Evolutionary conservation across 2,329 filamentous ascomycete genomes (phyloP).

Genomic region (Leptographium lundbergii): DNA sequence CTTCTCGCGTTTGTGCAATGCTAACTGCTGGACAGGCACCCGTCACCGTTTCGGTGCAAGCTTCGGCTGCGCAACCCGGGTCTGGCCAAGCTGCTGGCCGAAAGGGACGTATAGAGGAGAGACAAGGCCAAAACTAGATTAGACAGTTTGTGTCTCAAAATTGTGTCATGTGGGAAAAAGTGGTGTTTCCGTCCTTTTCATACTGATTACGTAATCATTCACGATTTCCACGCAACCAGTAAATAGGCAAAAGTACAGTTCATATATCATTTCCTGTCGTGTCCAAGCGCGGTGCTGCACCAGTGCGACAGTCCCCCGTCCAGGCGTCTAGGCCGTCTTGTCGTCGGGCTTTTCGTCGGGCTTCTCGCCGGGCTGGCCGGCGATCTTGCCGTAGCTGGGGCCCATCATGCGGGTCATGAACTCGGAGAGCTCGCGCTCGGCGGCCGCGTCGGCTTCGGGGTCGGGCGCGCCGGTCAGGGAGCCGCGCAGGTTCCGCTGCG

Average conservation of each 20-base stretch:
- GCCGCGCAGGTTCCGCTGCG: constrained; percentile 27
- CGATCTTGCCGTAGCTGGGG: constrained; percentile 11
- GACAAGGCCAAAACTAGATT: too few relatives aligned
- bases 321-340: neutral
- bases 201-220: too few relatives aligned
- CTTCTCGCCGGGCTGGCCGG: constrained; percentile 12
- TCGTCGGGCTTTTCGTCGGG: neutral
- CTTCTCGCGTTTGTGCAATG: too few relatives aligned
- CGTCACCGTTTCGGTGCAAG: too few relatives aligned
- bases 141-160: too few relatives aligned
- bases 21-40: too few relatives aligned
- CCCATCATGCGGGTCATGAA: constrained; percentile 46
- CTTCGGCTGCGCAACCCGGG: too few relatives aligned
- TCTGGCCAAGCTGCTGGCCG: too few relatives aligned
- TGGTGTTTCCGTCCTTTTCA: neutral
- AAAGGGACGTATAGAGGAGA: too few relatives aligned
- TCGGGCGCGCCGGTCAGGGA: constrained; percentile 7
- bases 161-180: too few relatives aligned
- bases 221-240: too few relatives aligned
- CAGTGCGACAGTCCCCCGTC: neutral
- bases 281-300: neutral
- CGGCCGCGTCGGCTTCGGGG: constrained; percentile 29
- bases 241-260: neutral
- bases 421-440: constrained; percentile 49
- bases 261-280: neutral